Percentiles rank a stretch among this genome's conserved stretches.
Evolutionary conservation across 176 grass and related monocot species (phyloP).

Genomic region (Carex parvula): DNA sequence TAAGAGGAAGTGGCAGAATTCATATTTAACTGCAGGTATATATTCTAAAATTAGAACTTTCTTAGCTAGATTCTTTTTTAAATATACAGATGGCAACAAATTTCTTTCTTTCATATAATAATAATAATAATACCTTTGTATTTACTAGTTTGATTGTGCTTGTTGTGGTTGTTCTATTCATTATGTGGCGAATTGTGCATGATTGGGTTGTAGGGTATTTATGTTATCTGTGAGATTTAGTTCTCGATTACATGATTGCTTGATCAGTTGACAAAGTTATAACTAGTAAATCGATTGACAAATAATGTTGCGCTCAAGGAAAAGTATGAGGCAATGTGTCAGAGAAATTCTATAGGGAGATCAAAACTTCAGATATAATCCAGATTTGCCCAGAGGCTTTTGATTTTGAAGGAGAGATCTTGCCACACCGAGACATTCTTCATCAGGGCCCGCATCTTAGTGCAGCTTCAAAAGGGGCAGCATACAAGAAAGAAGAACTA

Average conservation of each 20-base stretch:
- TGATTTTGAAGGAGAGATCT: too few species aligned
- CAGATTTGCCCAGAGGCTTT: too few species aligned
- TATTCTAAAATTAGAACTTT: neutral
- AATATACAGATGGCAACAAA: neutral
- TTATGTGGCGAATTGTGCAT: neutral
- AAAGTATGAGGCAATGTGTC: slow-evolving; percentile 9
- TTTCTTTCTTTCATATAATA: neutral
- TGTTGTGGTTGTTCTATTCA: neutral
- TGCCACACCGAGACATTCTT: too few species aligned
- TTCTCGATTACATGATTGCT: slow-evolving; percentile 6
- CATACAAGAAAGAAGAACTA: too few species aligned
- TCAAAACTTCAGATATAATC: neutral
- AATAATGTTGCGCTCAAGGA: neutral
- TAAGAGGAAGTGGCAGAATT: neutral
- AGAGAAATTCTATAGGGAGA: neutral
- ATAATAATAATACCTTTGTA: neutral
- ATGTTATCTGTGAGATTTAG: neutral
- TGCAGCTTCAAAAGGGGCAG: too few species aligned
- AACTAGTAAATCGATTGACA: neutral
- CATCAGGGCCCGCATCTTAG: too few species aligned
- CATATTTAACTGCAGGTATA: neutral
- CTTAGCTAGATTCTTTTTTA: neutral
- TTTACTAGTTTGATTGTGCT: slow-evolving; percentile 1
- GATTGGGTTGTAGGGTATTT: slow-evolving; percentile 11
- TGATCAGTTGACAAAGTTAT: slow-evolving; percentile 8